Evolutionary conservation across 192 early-diverging fungal species (phyloP), one percentile per base, ranked within the genome.

Genomic region (Geosiphon pyriformis): DNA sequence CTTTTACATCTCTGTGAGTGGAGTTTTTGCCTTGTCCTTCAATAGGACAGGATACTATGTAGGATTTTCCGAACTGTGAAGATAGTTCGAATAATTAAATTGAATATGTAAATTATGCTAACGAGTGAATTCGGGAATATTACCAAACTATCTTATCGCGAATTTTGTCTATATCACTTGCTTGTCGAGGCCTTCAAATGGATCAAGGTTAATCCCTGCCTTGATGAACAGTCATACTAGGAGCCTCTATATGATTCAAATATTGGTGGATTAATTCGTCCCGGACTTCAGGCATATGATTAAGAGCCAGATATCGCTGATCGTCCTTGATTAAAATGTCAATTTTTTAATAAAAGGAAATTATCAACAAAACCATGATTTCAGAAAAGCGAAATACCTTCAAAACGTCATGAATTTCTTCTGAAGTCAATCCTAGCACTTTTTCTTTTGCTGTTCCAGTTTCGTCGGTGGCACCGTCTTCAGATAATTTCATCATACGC

Each of bases 361-460:
- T 34, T 51, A 20, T 17, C n/a, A 29, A 6, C 12, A 4, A 46
- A 48, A 48, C n/a, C 1, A 22, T n/a, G 30, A 34, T 2, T 12
- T 25, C 32, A 51, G 59, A 8, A 31, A 10, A 7, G n/a, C 31
- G 54, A 57, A 71, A 17, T 68, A 82, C 81, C 34, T 75, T 78
- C 54, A 84, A 68, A 4, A 84, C 80, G 30, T 70, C 60, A 48
- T 69, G 62, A 59, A 84, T 74, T 52, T 84, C 83, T 33, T 81
- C 80, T 37, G 79, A 48, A 1, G 48, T 52, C 10, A 64, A 34
- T 22, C 30, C 61, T 33, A 30, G 61, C 3, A 30, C 61, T 33
- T 64, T 64, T 12, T 64, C 61, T 52, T 64, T 48, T 53, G 66
- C 48, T 71, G 76, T 4, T 58, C 71, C 34, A 72, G 61, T 75